Conservation (phyloP, 495 filamentous ascomycete species). For the Aspergillus haitiensis region DNA sequence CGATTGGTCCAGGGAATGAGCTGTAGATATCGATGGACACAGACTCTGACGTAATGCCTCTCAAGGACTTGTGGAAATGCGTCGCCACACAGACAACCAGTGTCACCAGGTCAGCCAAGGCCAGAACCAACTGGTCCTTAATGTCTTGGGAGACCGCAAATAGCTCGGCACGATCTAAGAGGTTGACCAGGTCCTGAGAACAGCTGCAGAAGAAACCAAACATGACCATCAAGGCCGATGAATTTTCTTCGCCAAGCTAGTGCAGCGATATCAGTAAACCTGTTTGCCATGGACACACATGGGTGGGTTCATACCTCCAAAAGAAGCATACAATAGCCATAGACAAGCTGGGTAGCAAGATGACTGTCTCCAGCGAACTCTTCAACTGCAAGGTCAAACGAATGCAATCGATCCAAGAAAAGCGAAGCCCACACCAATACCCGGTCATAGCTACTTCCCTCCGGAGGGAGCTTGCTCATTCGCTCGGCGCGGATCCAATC, state of each 20-base stretch:
- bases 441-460: slow-evolving; percentile 43
- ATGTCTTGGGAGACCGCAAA: slow-evolving; percentile 40
- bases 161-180: slow-evolving; percentile 37
- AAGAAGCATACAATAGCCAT: slow-evolving; percentile 37
- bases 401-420: slow-evolving; percentile 28
- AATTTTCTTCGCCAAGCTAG: slow-evolving; percentile 39
- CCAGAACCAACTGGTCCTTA: slow-evolving; percentile 41
- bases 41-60: slow-evolving; percentile 24
- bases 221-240: slow-evolving; percentile 32
- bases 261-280: slow-evolving; percentile 7
- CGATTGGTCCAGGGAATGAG: slow-evolving; percentile 33
- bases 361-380: slow-evolving; percentile 39
- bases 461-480: slow-evolving; percentile 39
- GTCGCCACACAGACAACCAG: slow-evolving; percentile 36
- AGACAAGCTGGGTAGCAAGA: slow-evolving; percentile 39
- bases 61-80: slow-evolving; percentile 32
- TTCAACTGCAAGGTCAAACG: slow-evolving; percentile 34
- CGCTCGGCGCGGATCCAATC: slow-evolving; percentile 33
- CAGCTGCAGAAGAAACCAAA: slow-evolving; percentile 42
- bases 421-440: slow-evolving; percentile 35
- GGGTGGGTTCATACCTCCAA: slow-evolving; percentile 29
- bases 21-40: slow-evolving; percentile 39
- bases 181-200: slow-evolving; percentile 34
- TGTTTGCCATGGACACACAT: neutral
- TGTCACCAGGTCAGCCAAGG: slow-evolving; percentile 38